A percentile compares a stretch with the other conserved stretches of the same genome.
phyloP scores from a whole-genome alignment of 371 early-diverging fungal genomes.

The Mortierella sp. region DNA sequence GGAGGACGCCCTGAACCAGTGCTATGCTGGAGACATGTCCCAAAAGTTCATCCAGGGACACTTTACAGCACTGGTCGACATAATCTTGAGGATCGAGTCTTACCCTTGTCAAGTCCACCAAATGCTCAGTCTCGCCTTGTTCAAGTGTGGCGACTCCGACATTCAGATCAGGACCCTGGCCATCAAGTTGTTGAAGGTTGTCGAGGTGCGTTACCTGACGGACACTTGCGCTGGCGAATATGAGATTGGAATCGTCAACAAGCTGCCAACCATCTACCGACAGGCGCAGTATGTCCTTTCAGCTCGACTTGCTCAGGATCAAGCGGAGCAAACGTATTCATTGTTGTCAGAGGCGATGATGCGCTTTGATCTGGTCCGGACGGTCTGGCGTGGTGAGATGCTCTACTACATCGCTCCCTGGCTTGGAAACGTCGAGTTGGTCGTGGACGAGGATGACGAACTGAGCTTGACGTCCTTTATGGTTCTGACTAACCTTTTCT shows the following conservation, averaged over 20 bases:
- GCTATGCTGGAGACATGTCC: constrained; percentile 78
- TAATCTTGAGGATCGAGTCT: constrained; percentile 68
- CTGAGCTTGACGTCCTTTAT: constrained; percentile 68
- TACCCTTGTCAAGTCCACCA: constrained; percentile 75
- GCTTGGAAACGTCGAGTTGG: constrained; percentile 84
- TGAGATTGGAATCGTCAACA: constrained; percentile 82
- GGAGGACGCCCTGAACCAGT: constrained; percentile 78
- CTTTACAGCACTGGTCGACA: constrained; percentile 81
- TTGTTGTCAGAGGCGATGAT: constrained; percentile 86
- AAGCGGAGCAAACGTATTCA: constrained; percentile 77
- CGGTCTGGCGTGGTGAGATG: constrained; percentile 75
- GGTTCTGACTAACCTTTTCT: constrained; percentile 87
- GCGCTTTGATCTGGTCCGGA: constrained; percentile 79
- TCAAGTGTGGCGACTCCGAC: constrained; percentile 85
- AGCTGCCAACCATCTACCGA: constrained; percentile 86
- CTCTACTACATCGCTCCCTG: constrained; percentile 87
- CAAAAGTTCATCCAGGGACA: constrained; percentile 78
- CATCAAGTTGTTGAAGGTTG: constrained; percentile 77
- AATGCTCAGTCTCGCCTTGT: constrained; percentile 83
- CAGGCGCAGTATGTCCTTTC: constrained; percentile 82
- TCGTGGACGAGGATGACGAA: constrained; percentile 65
- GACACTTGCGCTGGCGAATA: constrained; percentile 77
- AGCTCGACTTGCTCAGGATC: constrained; percentile 74
- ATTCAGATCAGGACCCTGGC: constrained; percentile 84
- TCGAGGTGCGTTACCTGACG: constrained; percentile 78